Base-by-base conservation (phyloP, 176 grass and related monocot genomes). In the Hordeum vulgare region DNA sequence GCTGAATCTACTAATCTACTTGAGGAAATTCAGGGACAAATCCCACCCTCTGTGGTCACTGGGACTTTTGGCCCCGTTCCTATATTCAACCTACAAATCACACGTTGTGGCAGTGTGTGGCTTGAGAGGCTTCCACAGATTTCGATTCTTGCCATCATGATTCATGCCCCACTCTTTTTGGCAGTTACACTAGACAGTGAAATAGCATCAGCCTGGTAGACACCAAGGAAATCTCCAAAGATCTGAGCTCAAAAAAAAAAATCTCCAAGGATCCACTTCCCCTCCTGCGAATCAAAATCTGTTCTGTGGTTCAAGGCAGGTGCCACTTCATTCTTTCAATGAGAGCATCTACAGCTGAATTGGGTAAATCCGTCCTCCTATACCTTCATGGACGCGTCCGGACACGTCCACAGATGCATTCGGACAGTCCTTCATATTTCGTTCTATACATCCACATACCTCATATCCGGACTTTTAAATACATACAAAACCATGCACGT, bases 231-330 rank as follows among this genome's bases (percentile, higher is more conserved):
- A 79, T 66, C 60, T 89, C 45, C 49, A 75, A 75, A n/a, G 51
- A 80, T 28, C 41, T n/a, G n/a, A n/a, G n/a, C n/a, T n/a, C n/a
- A n/a, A n/a, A n/a, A n/a, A n/a, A n/a, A n/a, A n/a, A 88, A 35
- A 79, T 66, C 60, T 89, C 45, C 49, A 75, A 75, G 28, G 51
- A 80, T 28, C 41, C 61, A 85, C 61, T 69, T 85, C 82, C 56
- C 29, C 26, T 51, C 37, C 37, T 25, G 37, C 69, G 42, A 70
- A 85, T 62, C 77, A 61, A 85, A 58, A 70, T 57, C 31, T 33
- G 3, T 33, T 33, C 31, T 33, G 31, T 33, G 31, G 4, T 4
- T 33, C 31, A 33, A 33, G 31, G 31, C 31, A 33, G 31, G 31
- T 33, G 31, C 31, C 31, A 33, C 31, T 33, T 4, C 31, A 33